Evolutionary conservation across 1,139 yeast genomes (phyloP), one percentile per base, ranked within the genome.

Genomic region (Blastobotrys buckinghamii): DNA sequence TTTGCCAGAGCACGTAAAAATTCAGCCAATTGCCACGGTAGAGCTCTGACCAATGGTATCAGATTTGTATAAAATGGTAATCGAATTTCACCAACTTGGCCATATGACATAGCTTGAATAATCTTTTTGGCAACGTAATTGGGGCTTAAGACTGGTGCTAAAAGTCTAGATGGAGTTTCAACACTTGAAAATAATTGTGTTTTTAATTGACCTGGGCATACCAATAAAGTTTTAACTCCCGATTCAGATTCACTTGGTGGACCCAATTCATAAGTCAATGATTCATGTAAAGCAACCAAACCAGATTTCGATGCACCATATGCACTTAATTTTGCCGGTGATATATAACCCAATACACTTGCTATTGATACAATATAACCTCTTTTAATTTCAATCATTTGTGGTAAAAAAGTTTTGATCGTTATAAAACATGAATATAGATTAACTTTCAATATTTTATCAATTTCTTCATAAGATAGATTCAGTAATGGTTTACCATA

Each of bases 231-330:
- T 57, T 81, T 82, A 68, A 66, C 45, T 12, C 53, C 51, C 6
- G 34, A 16, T 7, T 20, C 24, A 12, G 27, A 38, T 16, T 3
- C 4, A 12, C 32, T 24, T 2, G 53, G 40, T 13, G 54, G 52
- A 0, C 82, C 82, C 35, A 87, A 63, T 61, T 86, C 95, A 55
- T 79, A 79, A 0, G 88, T 80, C 37, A 90, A 69, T 0, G 92
- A 81, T 61, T 87, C 95, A 62, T 90, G 97, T 42, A 89, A 68
- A 0, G 94, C 89, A 47, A 90, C 76, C 29, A 87, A 66, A 0
- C 95, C 97, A 0, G 95, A 83, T 64, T 90, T 90, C 8, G 95
- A 78, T 0, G 97, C 96, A 0, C 96, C 96, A 59, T 90, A 90
- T 0, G 86, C 86, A 37, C 85, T 78, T 49, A 87, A 70, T 32